Evolutionary conservation across 805 yeast genomes (phyloP), one percentile per base, ranked within the genome.

Genomic region (Candida ascalaphidarum): DNA sequence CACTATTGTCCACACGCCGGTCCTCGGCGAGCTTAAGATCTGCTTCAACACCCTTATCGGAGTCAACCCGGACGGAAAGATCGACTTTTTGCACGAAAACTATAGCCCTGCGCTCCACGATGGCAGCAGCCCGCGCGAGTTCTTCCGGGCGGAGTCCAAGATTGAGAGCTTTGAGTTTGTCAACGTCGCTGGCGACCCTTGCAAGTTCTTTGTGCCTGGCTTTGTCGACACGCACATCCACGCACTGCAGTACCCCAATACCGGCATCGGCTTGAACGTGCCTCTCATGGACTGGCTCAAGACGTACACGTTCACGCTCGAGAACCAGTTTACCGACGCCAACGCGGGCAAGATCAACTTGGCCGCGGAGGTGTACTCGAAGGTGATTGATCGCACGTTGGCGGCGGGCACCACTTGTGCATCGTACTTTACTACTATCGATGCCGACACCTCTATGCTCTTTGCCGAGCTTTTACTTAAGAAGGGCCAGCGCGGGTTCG

Each of bases 271-370:
- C 36, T 88, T 94, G 15, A 79, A 78, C 34, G 64, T 84, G 3
- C 89, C 95, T 2, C 61, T 92, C 23, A 59, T 92, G 31, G 94
- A 89, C 39, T 92, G 98, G 98, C 65, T 92, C 26, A 69, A 74
- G 15, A 74, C 69, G 14, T 86, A 85, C 50, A 92, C 98, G 0
- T 92, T 88, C 62, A 94, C 96, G 1, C 53, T 88, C 31, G 98
- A 92, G 53, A 61, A 81, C 6, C 66, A 81, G 4, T 68, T 84
- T 39, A 41, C 50, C 15, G 39, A 36, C 18, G 16, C 18, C 11
- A 31, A 33, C 14, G 58, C 54, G 12, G 72, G 79, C 36, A 17
- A 17, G 18, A 40, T 68, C 14, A 43, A 50, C 1, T 48, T 65
- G 25, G 96, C 95, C 0, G 39, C 54, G 9, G 48, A 61, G 5